Evolutionary conservation across 2,329 filamentous ascomycete genomes (phyloP).

Genomic region (Nannizzia gypsea): DNA sequence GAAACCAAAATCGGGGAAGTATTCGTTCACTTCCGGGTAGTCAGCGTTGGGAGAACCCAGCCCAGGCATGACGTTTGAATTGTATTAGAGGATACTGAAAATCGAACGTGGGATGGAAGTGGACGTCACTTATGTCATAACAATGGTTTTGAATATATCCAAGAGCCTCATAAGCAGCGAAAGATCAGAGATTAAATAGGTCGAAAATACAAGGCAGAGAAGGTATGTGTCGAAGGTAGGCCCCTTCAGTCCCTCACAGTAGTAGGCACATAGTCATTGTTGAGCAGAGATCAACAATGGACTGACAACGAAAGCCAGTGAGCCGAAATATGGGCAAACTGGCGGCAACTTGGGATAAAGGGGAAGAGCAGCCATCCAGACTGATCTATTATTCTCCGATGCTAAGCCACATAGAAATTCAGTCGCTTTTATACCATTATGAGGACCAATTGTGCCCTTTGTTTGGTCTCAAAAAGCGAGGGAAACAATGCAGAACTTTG

Average conservation of each 20-base stretch:
- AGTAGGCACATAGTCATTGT: not conserved
- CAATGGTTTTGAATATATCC: not conserved
- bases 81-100: not conserved
- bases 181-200: not conserved
- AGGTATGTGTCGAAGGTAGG: not conserved
- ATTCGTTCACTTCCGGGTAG: constrained; percentile 10
- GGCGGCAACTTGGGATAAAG: not conserved
- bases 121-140: not conserved
- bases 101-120: not conserved
- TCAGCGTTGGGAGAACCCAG: not conserved
- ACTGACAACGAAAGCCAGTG: not conserved
- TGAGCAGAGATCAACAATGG: not conserved
- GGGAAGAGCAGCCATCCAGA: not conserved
- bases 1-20: constrained; percentile 11
- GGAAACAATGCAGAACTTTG: not conserved
- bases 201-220: not conserved
- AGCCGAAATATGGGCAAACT: not conserved
- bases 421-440: not conserved
- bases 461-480: not conserved
- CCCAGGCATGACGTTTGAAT: not conserved
- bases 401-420: not conserved
- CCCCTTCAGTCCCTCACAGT: not conserved
- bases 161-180: not conserved
- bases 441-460: not conserved
- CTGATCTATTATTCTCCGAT: not conserved